phyloP scores from a whole-genome alignment of 495 filamentous ascomycete species.

The Lepidopterella palustris region DNA sequence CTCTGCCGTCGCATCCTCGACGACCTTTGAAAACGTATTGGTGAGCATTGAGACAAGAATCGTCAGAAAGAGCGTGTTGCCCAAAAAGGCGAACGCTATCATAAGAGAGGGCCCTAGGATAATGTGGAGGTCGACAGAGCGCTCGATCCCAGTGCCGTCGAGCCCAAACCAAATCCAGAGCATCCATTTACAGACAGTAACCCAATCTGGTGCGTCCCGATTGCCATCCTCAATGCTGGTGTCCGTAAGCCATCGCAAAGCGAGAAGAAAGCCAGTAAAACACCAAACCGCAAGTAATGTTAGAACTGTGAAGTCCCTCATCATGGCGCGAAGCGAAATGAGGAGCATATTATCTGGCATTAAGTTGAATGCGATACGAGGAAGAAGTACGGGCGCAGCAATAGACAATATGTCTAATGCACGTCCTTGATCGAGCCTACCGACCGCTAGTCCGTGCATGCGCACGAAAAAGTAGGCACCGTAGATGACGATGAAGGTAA shows the following conservation, averaged over 20 bases:
- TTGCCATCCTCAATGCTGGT: constrained; percentile 31
- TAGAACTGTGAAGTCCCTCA: constrained; percentile 62
- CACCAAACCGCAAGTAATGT: constrained; percentile 63
- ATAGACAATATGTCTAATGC: constrained; percentile 63
- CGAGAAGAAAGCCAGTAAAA: constrained; percentile 64
- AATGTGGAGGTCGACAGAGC: constrained; percentile 58
- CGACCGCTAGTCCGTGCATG: constrained; percentile 47
- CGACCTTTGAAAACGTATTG: constrained; percentile 63
- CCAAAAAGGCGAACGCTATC: constrained; percentile 65
- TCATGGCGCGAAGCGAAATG: constrained; percentile 64
- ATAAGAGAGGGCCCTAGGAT: constrained; percentile 62
- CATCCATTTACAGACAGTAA: constrained; percentile 71
- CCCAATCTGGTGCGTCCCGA: constrained; percentile 34
- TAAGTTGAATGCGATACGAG: constrained; percentile 67
- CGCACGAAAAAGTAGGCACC: constrained; percentile 54
- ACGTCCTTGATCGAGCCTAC: constrained; percentile 39
- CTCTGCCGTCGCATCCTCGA: constrained; percentile 59
- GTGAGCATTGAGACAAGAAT: constrained; percentile 72
- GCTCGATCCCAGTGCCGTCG: constrained; percentile 63
- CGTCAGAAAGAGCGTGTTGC: constrained; percentile 70
- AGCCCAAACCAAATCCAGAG: constrained; percentile 76
- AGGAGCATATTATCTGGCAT: constrained; percentile 70
- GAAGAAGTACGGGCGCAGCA: constrained; percentile 61
- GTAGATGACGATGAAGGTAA: constrained; percentile 59
- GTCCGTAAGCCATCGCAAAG: constrained; percentile 57